A percentile compares a stretch with the other conserved stretches of the same genome.
phyloP scores from a whole-genome alignment of 768 basidiomycete genomes.

The Mycena galopus region DNA sequence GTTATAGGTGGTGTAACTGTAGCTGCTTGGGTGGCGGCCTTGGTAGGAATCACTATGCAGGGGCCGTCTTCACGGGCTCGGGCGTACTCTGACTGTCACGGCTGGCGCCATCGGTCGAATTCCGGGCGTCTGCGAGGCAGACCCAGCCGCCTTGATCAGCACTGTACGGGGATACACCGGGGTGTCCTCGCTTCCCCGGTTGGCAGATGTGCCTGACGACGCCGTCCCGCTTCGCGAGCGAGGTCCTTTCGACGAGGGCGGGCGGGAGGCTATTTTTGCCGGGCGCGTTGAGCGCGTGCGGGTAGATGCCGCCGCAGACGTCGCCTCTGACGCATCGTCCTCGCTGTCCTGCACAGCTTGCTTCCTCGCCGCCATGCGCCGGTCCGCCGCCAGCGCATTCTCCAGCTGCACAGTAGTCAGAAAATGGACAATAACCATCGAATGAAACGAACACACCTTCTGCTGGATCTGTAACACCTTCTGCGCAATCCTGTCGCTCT shows the following conservation, averaged over 20 bases:
- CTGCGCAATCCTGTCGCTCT: conserved; percentile 89
- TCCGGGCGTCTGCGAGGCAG: conserved; percentile 52
- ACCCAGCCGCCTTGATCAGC: conserved; percentile 49
- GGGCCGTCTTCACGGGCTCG: conserved; percentile 48
- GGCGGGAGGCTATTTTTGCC: conserved; percentile 46
- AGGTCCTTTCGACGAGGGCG: conserved; percentile 50
- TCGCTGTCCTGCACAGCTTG: conserved; percentile 64
- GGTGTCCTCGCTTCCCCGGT: conserved; percentile 42
- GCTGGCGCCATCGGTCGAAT: conserved; percentile 50
- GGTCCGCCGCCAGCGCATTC: conserved; percentile 76
- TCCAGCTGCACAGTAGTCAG: conserved; percentile 68
- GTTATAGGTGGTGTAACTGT: no score
- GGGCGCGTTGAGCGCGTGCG: conserved; percentile 58
- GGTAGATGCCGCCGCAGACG: conserved; percentile 39
- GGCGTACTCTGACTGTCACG: conserved; percentile 51
- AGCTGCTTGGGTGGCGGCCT: background rate
- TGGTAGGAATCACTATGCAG: conserved; percentile 44
- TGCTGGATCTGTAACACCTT: conserved; percentile 92
- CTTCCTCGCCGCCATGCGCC: conserved; percentile 55
- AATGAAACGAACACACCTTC: conserved; percentile 75
- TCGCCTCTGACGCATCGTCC: conserved; percentile 66
- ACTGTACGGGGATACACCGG: conserved; percentile 44
- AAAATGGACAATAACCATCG: background rate
- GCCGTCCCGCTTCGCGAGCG: conserved; percentile 71
- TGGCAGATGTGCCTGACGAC: conserved; percentile 62